These are phyloP conservation scores for Neopestalotiopsis rosae DNA, from an alignment of 2,329 filamentous ascomycete species.

Conservation along the genomic window DNA sequence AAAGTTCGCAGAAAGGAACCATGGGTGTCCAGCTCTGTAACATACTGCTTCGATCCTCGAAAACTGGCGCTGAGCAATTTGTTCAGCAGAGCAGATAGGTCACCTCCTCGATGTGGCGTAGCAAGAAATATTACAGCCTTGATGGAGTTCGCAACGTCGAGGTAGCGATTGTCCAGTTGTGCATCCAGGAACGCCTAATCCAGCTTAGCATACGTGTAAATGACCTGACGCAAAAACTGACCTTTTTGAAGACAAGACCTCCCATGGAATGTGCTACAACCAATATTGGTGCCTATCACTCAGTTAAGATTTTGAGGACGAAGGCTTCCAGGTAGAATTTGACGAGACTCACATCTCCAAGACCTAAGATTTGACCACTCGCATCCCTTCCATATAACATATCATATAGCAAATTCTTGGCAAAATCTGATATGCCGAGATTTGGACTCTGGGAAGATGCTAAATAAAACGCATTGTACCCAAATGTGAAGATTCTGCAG, in stretches of 20 bases:
- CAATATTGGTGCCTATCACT: constrained; percentile 16
- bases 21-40: constrained; percentile 18
- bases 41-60: constrained; percentile 18
- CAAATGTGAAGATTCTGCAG: constrained; percentile 18
- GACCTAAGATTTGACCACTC: constrained; percentile 8
- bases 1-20: constrained; percentile 15
- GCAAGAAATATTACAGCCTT: constrained; percentile 20
- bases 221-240: too few relatives aligned
- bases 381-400: constrained; percentile 19
- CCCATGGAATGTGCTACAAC: constrained; percentile 24
- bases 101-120: constrained; percentile 20
- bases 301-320: neutral
- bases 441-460: constrained; percentile 3
- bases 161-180: constrained; percentile 17
- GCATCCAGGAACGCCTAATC: constrained; percentile 20
- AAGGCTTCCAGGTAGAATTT: too few relatives aligned
- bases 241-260: constrained; percentile 24
- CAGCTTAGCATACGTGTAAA: too few relatives aligned
- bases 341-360: constrained; percentile 15
- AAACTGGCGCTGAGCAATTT: constrained; percentile 19
- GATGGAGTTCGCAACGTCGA: neutral
- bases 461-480: constrained; percentile 19
- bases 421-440: constrained; percentile 17
- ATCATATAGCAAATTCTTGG: constrained; percentile 20
- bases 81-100: constrained; percentile 16